Evolutionary conservation across 2,329 filamentous ascomycete species (phyloP).

Genomic region (Cercospora sp.): DNA sequence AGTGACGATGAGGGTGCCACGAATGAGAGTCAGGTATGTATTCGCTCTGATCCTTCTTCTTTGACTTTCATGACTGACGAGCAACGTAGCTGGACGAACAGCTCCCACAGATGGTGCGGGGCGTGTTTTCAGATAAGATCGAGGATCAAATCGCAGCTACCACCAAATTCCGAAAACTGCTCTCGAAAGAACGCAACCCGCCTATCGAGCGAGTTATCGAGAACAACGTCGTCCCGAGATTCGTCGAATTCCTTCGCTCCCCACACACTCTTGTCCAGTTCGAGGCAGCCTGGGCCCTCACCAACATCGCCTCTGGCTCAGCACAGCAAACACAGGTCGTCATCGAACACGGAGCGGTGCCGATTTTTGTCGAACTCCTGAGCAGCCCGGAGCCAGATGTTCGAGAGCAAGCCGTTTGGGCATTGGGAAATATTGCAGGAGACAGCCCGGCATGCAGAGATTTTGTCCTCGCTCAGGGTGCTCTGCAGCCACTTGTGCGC

Average conservation of each 20-base stretch:
- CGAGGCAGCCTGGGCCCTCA: constrained; percentile 97
- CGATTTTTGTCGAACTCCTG: constrained; percentile 96
- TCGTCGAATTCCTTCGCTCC: constrained; percentile 96
- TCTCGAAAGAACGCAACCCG: constrained; percentile 98
- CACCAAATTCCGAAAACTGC: constrained; percentile 95
- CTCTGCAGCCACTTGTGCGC: constrained; percentile 83
- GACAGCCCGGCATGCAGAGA: constrained; percentile 97
- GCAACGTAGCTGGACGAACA: constrained; percentile 82
- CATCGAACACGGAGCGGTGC: constrained; percentile 95
- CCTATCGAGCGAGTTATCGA: constrained; percentile 99
- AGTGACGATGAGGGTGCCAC: constrained; percentile 96
- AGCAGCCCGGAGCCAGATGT: constrained; percentile 97
- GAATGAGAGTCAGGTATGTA: constrained; percentile 89
- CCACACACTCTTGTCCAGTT: constrained; percentile 98
- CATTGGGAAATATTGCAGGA: constrained; percentile 96
- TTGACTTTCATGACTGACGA: constrained; percentile 24
- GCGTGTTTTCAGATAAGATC: constrained; percentile 98
- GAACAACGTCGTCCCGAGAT: constrained; percentile 94
- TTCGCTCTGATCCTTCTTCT: background rate
- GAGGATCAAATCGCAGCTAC: constrained; percentile 96
- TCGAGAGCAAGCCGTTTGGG: constrained; percentile 97
- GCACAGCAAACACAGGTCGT: constrained; percentile 98
- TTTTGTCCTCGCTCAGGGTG: constrained; percentile 89
- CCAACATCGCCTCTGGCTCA: constrained; percentile 97
- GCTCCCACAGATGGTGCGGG: constrained; percentile 95